Percentiles rank a stretch among this genome's conserved stretches.
Evolutionary conservation across 108 stramenopile species (phyloP).

Genomic region (Skeletonema costatum): DNA sequence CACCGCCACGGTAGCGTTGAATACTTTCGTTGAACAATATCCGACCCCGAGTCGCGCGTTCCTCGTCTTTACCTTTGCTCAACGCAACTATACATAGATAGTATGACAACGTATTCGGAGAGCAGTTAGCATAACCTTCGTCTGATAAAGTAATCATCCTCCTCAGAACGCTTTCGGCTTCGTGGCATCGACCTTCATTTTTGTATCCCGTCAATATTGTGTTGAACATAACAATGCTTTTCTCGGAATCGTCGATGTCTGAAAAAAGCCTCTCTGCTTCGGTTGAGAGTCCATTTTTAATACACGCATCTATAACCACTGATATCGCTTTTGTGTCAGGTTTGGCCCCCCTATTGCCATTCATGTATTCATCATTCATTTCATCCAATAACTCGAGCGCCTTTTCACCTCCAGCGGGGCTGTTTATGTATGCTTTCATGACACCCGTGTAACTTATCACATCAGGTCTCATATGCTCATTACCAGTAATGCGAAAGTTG

Average conservation of each 20-base stretch:
- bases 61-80: conserved; percentile 18
- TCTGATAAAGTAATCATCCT: conserved; percentile 35
- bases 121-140: conserved; percentile 19
- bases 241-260: conserved; percentile 30
- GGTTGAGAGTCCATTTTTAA: conserved; percentile 29
- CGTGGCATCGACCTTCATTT: conserved; percentile 30
- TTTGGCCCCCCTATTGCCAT: conserved; percentile 35
- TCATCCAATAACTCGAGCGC: conserved; percentile 34
- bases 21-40: conserved; percentile 32
- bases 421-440: conserved; percentile 44
- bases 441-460: conserved; percentile 48
- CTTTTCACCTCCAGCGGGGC: conserved; percentile 36
- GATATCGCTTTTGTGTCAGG: conserved; percentile 37
- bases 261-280: conserved; percentile 30
- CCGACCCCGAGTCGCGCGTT: conserved; percentile 21
- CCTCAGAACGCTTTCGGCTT: conserved; percentile 34
- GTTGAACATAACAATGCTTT: conserved; percentile 38
- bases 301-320: conserved; percentile 47
- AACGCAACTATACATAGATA: conserved; percentile 36
- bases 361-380: conserved; percentile 37
- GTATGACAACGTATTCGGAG: conserved; percentile 35
- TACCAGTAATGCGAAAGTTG: conserved; percentile 27
- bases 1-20: conserved; percentile 20
- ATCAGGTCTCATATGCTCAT: conserved; percentile 30
- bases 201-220: conserved; percentile 41